Evolutionary conservation across 345 rosid genomes (phyloP), one percentile per base, ranked within the genome.

Genomic region (Lepidium africanum): DNA sequence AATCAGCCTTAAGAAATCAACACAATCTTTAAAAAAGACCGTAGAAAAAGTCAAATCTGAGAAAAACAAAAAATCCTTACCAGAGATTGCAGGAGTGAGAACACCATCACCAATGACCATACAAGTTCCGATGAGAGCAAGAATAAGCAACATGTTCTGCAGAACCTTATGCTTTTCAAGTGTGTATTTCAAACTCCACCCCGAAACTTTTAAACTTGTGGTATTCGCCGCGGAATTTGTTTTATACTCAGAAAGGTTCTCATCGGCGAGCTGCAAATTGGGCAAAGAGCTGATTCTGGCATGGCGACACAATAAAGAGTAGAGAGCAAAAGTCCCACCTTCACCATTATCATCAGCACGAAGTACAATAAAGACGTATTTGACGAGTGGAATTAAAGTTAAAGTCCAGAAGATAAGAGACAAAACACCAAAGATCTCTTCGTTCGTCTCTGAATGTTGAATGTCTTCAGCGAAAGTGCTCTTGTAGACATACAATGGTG

Each of bases 51-150:
- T 10, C 23, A 25, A 63, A 73, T 51, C 46, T 6, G 16, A 51
- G 3, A 48, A 25, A 30, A 35, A 40, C 59, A 11, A 60, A 63
- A 21, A 8, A 23, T 16, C 15, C 16, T 15, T 80, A 90, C 97
- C 97, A 53, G 97, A 90, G 76, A 90, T 78, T 48, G 96, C 90
- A 7, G 96, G 96, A 17, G 96, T 90, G 8, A 90, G 83, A 56
- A 90, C 90, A n/a, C 97, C 97, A 80, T 90, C 97, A 35, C 97
- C 97, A 70, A 87, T 87, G 65, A 90, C 95, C 97, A 90, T 90
- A 77, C 95, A 90, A 63, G 97, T 85, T 53, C 97, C 97, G 69
- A 90, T 83, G 80, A 90, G 63, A 74, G 94, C 85, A 80, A 90
- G 76, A 40, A 86, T 71, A 63, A 90, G 95, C 81, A 90, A 80